A percentile compares a stretch with the other conserved stretches of the same genome.
phyloP scores from a whole-genome alignment of 129 eudicot genomes.

The Pittosporum tobira region DNA sequence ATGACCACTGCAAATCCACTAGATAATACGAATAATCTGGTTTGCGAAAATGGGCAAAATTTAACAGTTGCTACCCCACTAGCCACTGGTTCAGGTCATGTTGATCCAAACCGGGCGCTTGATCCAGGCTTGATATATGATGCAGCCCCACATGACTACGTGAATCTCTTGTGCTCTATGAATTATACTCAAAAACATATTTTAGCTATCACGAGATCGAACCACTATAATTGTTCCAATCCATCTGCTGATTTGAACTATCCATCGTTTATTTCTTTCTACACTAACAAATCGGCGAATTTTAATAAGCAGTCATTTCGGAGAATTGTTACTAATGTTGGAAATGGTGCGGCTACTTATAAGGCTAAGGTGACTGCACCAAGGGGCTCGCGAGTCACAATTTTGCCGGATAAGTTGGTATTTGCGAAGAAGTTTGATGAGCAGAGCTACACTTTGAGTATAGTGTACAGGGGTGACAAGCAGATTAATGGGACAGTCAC shows the following conservation, averaged over 20 bases:
- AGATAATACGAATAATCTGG: constrained; percentile 13
- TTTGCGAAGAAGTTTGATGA: constrained; percentile 19
- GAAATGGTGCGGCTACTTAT: constrained; percentile 12
- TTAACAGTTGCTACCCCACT: constrained; percentile 14
- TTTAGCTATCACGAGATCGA: constrained; percentile 9
- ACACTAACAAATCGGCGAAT: not conserved
- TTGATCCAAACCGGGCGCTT: constrained; percentile 27
- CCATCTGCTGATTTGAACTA: constrained; percentile 22
- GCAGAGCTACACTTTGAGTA: constrained; percentile 14
- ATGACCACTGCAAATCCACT: constrained; percentile 27
- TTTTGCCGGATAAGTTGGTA: constrained; percentile 20
- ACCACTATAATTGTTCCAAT: constrained; percentile 8
- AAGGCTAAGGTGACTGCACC: constrained; percentile 17
- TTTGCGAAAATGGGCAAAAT: constrained; percentile 6
- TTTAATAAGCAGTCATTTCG: constrained; percentile 9
- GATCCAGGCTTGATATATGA: constrained; percentile 33
- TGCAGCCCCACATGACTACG: constrained; percentile 25
- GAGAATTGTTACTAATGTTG: constrained; percentile 23
- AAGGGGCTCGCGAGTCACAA: constrained; percentile 11
- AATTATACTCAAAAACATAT: constrained; percentile 20
- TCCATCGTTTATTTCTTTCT: constrained; percentile 22
- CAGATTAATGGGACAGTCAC: not conserved
- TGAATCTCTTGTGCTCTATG: constrained; percentile 24
- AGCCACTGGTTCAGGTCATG: constrained; percentile 34
- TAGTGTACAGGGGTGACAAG: constrained; percentile 6